Percentiles rank a stretch among this genome's conserved stretches.
These are phyloP conservation scores for Graphilbum fragrans DNA, from an alignment of 2,329 filamentous ascomycete genomes.

Conservation along the genomic window DNA sequence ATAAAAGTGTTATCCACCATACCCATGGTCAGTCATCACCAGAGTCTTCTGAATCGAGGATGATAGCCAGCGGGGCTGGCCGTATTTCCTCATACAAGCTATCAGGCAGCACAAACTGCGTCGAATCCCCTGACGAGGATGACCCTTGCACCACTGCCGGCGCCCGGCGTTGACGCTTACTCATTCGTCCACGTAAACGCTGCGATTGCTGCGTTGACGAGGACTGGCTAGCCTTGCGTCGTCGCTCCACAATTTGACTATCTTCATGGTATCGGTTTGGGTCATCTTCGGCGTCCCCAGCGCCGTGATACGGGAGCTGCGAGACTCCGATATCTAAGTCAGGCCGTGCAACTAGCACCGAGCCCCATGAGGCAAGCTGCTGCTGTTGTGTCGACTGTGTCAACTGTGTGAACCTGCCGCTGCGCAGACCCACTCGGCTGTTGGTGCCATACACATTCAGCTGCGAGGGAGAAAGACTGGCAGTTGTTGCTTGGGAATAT, in stretches of 20 bases:
- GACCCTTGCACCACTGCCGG: background rate
- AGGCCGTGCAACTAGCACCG: too few species aligned
- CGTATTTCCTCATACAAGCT: constrained; percentile 27
- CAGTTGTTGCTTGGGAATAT: constrained; percentile 26
- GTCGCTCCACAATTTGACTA: background rate
- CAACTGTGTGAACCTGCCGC: too few species aligned
- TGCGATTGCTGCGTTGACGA: background rate
- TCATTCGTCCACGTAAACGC: background rate
- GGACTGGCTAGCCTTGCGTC: background rate
- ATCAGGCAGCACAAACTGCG: constrained; percentile 39
- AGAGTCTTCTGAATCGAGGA: constrained; percentile 29
- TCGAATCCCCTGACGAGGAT: constrained; percentile 19
- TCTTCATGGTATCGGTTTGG: too few species aligned
- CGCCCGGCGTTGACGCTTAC: too few species aligned
- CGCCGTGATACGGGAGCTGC: background rate
- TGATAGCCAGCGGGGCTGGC: constrained; percentile 21
- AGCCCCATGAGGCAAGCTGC: too few species aligned
- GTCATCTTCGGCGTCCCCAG: background rate
- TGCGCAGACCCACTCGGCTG: too few species aligned
- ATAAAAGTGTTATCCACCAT: background rate
- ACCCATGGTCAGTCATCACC: background rate
- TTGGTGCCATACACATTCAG: constrained; percentile 10
- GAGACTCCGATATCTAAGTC: too few species aligned
- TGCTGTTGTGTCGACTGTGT: too few species aligned
- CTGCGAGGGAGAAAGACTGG: constrained; percentile 23